Conservation (phyloP, 768 basidiomycete species). For the Tulasnella sp. region DNA sequence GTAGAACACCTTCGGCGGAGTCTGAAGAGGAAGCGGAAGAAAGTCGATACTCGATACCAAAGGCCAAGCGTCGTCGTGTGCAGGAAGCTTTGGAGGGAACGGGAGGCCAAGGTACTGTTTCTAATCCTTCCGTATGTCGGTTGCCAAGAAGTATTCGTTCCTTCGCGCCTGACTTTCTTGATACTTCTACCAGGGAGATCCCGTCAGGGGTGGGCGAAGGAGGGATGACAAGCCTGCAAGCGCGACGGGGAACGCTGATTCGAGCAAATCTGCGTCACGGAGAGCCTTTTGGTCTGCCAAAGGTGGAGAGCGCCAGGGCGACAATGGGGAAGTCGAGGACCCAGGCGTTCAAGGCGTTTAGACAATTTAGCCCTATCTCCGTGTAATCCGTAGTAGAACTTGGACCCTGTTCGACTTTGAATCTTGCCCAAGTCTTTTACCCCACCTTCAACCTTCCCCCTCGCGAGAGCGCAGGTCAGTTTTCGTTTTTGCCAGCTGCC, state of each 20-base stretch:
- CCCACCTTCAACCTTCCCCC: slow-evolving; percentile 4
- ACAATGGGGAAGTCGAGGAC: neutral
- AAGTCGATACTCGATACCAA: slow-evolving; percentile 4
- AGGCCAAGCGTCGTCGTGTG: neutral
- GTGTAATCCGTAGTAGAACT: slow-evolving; percentile 6
- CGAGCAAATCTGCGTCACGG: neutral
- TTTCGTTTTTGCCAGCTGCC: neutral
- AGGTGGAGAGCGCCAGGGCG: neutral
- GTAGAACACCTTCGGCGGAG: neutral
- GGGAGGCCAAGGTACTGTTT: neutral
- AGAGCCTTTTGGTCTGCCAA: slow-evolving; percentile 19
- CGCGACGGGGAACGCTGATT: neutral
- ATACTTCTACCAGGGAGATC: neutral
- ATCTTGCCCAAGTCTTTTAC: slow-evolving; percentile 10
- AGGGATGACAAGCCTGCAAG: neutral
- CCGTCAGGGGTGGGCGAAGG: neutral
- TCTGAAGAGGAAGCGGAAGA: neutral
- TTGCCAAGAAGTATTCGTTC: neutral
- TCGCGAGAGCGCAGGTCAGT: neutral
- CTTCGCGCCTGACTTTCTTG: neutral
- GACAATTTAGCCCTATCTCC: slow-evolving; percentile 11
- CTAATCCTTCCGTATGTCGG: neutral
- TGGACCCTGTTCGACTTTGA: slow-evolving; percentile 9
- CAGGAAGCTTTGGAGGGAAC: neutral
- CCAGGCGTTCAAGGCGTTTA: neutral